Base-by-base conservation (phyloP, 106 monocot genomes). In the Chionographis japonica region DNA sequence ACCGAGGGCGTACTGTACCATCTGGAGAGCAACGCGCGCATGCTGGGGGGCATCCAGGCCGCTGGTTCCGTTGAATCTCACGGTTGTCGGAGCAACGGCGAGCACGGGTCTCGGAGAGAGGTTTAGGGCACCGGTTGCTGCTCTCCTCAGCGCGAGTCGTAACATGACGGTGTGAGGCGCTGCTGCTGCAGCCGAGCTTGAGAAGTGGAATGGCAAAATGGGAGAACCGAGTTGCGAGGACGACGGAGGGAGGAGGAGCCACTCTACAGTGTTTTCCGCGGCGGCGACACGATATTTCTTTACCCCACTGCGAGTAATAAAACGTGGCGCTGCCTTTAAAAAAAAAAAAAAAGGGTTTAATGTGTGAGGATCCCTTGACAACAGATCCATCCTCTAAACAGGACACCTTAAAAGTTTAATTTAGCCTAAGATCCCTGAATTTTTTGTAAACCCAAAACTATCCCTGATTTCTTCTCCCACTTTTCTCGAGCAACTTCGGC, bases 1-100 rank as follows among this genome's bases (percentile, higher is more conserved):
- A 36, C 76, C 63, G 50, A 90, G 66, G 19, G 85, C 80, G 75
- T 90, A 90, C 17, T 71, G 74, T 72, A 86, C 80, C 90, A 86
- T 86, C 55, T 86, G 76, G 12, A 17, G 64, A 9, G 86, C 83
- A 13, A 90, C 72, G 15, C 51, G 19, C 58, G 74, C 72, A 17
- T 62, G 71, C 59, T 75, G 72, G 51, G 81, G 49, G 20, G 61
- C 68, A 54, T 38, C 53, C 8, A 13, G 52, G 67, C 66, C 53
- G 43, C 53, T 57, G 37, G 66, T 68, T 14, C 65, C 60, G 61
- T 63, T 78, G 53, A 58, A 65, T 19, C 76, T 68, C 27, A 50
- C 69, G 36, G 51, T n/a, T 10, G 43, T 19, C 14, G 60, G 18
- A 12, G 36, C 3, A 39, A 50, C 57, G 42, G 39, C 42, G 18